phyloP scores from a whole-genome alignment of 441 rosid genomes.

The Syzygium syzygioides region DNA sequence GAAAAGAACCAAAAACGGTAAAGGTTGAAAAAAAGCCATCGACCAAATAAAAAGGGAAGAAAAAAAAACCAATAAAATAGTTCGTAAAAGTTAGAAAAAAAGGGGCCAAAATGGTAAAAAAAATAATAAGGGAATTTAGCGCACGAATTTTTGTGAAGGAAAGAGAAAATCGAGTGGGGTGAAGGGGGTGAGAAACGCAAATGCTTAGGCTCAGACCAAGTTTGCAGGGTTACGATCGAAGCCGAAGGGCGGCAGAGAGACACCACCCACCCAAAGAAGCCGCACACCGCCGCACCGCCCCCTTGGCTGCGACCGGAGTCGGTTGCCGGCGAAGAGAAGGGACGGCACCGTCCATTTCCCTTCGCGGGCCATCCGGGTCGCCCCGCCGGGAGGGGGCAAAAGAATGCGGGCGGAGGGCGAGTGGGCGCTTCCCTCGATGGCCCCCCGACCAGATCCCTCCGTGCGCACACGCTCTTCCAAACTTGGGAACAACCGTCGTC shows the following conservation, averaged over 20 bases:
- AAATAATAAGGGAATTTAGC: not conserved
- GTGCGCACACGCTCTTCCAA: not conserved
- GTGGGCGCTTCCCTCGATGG: not conserved
- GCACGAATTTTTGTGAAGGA: not conserved
- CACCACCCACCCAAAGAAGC: not conserved
- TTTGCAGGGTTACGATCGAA: not conserved
- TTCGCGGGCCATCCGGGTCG: not conserved
- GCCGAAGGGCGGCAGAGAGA: not conserved
- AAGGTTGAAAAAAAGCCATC: too few species aligned
- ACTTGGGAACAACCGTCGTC: not conserved
- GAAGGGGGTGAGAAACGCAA: rapidly evolving
- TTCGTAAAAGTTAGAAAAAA: not conserved
- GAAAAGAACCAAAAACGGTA: not conserved
- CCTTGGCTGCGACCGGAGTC: not conserved
- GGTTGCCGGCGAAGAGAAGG: not conserved
- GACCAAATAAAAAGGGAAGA: not conserved
- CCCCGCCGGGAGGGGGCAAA: not conserved
- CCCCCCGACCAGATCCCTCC: not conserved
- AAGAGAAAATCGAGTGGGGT: not conserved
- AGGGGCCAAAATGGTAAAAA: not conserved
- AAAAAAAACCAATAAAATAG: not conserved
- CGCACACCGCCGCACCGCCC: not conserved
- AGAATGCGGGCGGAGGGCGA: not conserved
- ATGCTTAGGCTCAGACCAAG: not conserved
- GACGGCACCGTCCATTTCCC: not conserved